A percentile compares a stretch with the other conserved stretches of the same genome.
Conservation (phyloP, 1,284 basidiomycete genomes). For the Apiotrichum siamense region DNA sequence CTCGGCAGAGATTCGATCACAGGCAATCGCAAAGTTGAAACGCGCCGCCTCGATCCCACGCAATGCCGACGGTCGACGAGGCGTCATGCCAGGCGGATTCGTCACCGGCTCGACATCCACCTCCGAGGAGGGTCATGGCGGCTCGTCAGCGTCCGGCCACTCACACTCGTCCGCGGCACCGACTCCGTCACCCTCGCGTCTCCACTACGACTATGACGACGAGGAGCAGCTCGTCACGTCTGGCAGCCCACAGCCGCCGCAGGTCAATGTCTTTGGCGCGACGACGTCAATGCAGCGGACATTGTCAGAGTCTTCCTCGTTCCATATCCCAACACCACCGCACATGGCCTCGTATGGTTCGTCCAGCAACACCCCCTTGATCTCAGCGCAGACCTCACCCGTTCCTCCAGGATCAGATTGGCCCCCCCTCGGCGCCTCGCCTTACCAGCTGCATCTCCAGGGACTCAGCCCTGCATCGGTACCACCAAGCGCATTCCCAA, state of each 20-base stretch:
- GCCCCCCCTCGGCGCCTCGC: slow-evolving; percentile 8
- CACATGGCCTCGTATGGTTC: slow-evolving; percentile 16
- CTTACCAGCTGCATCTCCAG: not conserved
- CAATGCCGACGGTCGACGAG: slow-evolving; percentile 76
- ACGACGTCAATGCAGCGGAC: slow-evolving; percentile 33
- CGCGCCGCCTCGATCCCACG: slow-evolving; percentile 80
- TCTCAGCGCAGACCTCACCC: slow-evolving; percentile 19
- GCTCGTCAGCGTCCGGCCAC: not conserved
- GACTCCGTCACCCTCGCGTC: slow-evolving; percentile 3
- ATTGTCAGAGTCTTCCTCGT: slow-evolving; percentile 31
- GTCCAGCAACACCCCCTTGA: slow-evolving; percentile 14
- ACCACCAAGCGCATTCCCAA: slow-evolving; percentile 15
- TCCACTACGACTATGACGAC: slow-evolving; percentile 11
- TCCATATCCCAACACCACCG: slow-evolving; percentile 26
- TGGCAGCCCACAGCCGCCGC: no score
- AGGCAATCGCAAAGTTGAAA: slow-evolving; percentile 80
- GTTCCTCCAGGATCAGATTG: slow-evolving; percentile 27
- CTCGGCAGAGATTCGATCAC: slow-evolving; percentile 53
- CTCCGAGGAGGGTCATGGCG: slow-evolving; percentile 3
- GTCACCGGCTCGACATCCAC: not conserved
- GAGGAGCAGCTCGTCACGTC: slow-evolving; percentile 32
- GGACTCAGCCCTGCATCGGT: slow-evolving; percentile 24
- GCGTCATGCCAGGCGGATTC: slow-evolving; percentile 25
- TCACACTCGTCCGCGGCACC: not conserved
- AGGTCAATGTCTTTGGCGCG: slow-evolving; percentile 13